Percentiles rank a stretch among this genome's conserved stretches.
Conservation (phyloP, 129 eudicot genomes). For the Saposhnikovia divaricata region DNA sequence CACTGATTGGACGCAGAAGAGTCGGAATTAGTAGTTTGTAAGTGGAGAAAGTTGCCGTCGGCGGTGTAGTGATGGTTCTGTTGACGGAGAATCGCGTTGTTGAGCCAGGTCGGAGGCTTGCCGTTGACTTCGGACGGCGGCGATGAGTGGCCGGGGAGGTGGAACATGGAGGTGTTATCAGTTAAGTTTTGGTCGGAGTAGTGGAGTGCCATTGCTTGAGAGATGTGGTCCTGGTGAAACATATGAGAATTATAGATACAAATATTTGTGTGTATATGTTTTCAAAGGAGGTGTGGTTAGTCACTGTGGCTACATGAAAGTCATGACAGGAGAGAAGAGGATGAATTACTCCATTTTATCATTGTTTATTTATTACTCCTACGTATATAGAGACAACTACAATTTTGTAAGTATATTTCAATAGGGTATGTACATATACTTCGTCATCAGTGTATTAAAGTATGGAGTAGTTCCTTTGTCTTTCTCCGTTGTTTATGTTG, state of each 20-base stretch:
- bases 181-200: conserved; percentile 41
- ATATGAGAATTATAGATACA: background rate
- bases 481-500: too few species aligned
- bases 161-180: conserved; percentile 34
- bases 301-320: background rate
- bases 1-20: conserved; percentile 61
- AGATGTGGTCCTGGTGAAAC: conserved; percentile 55
- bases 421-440: background rate
- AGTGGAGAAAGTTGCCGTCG: conserved; percentile 36
- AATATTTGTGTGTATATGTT: background rate
- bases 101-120: conserved; percentile 34
- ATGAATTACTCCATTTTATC: background rate
- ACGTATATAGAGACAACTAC: background rate
- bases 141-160: conserved; percentile 27
- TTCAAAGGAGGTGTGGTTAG: background rate
- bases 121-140: conserved; percentile 16
- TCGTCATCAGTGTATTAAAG: too few species aligned
- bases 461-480: too few species aligned
- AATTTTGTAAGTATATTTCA: too few species aligned
- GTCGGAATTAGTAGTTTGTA: conserved; percentile 45
- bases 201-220: conserved; percentile 69
- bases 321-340: conserved; percentile 1
- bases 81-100: conserved; percentile 59
- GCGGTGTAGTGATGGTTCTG: conserved; percentile 22
- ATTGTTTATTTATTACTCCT: background rate